Conservation (phyloP, 106 monocot species). For the Dendrobium catenatum region DNA sequence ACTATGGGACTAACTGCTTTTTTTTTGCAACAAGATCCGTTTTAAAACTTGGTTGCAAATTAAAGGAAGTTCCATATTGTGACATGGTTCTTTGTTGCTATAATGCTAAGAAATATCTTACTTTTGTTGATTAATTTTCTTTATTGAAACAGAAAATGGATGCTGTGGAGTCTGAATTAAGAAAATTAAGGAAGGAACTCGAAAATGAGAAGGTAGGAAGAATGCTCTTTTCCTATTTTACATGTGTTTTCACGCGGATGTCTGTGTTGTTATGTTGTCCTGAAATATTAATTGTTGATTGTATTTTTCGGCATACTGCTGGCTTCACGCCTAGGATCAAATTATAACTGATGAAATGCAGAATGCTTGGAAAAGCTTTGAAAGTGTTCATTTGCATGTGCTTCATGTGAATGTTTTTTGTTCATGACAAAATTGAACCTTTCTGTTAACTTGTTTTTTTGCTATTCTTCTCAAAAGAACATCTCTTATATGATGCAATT, state of each 20-base stretch:
- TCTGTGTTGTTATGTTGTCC: background rate
- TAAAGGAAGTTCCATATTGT: background rate
- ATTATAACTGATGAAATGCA: background rate
- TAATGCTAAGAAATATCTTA: background rate
- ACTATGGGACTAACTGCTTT: background rate
- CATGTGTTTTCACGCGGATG: background rate
- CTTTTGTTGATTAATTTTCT: slow-evolving; percentile 7
- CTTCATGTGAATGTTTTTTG: background rate
- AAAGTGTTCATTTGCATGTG: background rate
- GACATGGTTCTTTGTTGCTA: background rate
- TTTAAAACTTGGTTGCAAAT: background rate
- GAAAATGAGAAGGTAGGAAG: slow-evolving; percentile 86
- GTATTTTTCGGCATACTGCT: background rate
- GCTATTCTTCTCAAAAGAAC: background rate
- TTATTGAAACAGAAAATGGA: slow-evolving; percentile 51
- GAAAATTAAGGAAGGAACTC: slow-evolving; percentile 56
- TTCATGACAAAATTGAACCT: background rate
- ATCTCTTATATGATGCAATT: background rate
- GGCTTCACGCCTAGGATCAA: background rate
- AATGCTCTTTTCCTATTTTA: slow-evolving; percentile 9
- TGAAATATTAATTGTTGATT: slow-evolving; percentile 3
- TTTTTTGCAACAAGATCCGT: background rate
- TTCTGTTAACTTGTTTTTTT: background rate
- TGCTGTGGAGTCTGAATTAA: slow-evolving; percentile 50
- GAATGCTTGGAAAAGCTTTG: background rate